Conservation (phyloP, 345 rosid species). For the Heritiera fomes region DNA sequence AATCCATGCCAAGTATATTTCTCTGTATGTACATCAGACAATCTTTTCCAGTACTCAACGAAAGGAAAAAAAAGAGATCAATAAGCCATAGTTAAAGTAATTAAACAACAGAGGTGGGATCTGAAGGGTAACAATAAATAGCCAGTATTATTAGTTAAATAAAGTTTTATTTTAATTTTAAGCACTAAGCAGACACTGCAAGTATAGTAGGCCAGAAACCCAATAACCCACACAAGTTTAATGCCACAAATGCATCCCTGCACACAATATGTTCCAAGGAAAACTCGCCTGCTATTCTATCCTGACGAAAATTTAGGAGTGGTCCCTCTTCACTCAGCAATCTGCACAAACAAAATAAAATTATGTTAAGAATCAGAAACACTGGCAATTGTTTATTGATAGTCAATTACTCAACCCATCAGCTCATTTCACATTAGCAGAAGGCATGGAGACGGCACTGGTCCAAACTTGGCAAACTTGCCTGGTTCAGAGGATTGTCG, state of each 20-base stretch:
- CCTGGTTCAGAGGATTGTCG: slow-evolving; percentile 98
- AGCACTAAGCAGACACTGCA: slow-evolving; percentile 15
- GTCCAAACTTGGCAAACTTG: slow-evolving; percentile 10
- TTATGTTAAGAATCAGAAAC: background rate
- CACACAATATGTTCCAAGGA: background rate
- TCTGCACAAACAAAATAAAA: slow-evolving; percentile 37
- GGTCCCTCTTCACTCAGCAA: slow-evolving; percentile 39
- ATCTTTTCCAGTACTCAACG: background rate
- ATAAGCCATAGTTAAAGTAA: background rate
- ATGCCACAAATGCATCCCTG: background rate
- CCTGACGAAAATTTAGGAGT: slow-evolving; percentile 10
- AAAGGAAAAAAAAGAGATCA: background rate
- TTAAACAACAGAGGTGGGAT: background rate
- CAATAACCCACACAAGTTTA: slow-evolving; percentile 5
- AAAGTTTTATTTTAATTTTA: slow-evolving; percentile 13
- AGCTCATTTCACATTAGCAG: background rate
- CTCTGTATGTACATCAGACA: slow-evolving; percentile 25
- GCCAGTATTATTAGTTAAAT: slow-evolving; percentile 2
- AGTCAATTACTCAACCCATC: background rate
- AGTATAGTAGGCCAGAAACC: slow-evolving; percentile 3
- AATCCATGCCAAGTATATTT: slow-evolving; percentile 9
- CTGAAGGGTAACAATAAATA: background rate
- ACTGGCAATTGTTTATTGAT: background rate
- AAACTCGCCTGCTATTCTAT: slow-evolving; percentile 8
- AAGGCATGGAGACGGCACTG: background rate